Conservation (phyloP, 2,329 filamentous ascomycete genomes). For the Cladosporium sp. region DNA sequence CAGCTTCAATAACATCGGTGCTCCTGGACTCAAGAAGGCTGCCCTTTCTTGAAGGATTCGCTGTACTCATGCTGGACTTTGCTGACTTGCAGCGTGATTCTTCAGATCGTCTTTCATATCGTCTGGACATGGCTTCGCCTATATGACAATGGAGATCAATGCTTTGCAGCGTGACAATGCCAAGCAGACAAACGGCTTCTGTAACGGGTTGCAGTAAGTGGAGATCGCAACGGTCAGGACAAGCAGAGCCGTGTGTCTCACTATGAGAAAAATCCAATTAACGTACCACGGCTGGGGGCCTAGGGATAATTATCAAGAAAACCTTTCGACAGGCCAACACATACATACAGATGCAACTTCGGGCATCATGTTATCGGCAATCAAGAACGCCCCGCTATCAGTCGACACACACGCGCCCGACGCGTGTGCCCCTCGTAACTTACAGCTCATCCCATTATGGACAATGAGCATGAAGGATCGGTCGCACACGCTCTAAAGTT, state of each 20-base stretch:
- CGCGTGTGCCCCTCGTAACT: background rate
- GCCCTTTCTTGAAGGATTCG: background rate
- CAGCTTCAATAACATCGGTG: slow-evolving; percentile 7
- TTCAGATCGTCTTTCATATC: background rate
- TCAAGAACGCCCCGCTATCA: background rate
- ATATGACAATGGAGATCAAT: background rate
- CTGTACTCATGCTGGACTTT: background rate
- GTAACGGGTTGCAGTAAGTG: slow-evolving; percentile 3
- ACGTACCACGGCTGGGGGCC: background rate
- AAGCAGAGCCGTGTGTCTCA: slow-evolving; percentile 1
- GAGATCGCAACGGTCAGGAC: background rate
- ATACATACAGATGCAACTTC: background rate
- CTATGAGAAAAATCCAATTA: background rate
- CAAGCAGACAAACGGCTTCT: slow-evolving; percentile 2
- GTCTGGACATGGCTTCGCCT: background rate
- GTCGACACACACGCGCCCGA: background rate
- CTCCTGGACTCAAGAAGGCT: slow-evolving; percentile 3
- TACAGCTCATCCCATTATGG: background rate
- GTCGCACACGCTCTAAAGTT: slow-evolving; percentile 4
- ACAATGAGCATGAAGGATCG: background rate
- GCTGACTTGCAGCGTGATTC: background rate
- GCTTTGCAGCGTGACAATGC: background rate
- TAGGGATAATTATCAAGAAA: background rate
- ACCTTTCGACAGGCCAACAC: background rate
- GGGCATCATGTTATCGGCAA: background rate